Evolutionary conservation across 2,329 filamentous ascomycete genomes (phyloP).

Genomic region (Verticillium nonalfalfae): DNA sequence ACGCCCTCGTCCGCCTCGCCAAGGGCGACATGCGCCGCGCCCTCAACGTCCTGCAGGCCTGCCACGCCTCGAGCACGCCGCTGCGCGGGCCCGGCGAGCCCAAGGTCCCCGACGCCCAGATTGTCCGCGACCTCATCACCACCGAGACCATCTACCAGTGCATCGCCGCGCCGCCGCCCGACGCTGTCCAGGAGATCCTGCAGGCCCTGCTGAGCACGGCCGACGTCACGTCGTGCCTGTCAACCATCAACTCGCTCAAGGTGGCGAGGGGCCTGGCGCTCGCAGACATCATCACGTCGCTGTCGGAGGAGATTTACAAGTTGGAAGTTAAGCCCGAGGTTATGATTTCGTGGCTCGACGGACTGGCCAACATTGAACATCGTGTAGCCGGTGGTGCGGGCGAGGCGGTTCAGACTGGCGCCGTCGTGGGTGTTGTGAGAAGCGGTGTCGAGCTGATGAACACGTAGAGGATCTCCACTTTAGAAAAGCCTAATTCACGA

Average conservation of each 20-base stretch:
- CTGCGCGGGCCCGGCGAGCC: conserved; percentile 54
- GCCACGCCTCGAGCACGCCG: conserved; percentile 83
- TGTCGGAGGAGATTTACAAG: conserved; percentile 75
- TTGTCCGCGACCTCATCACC: conserved; percentile 72
- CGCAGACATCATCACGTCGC: conserved; percentile 84
- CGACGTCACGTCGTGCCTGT: conserved; percentile 85
- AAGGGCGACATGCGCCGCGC: conserved; percentile 96
- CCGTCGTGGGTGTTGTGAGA: conserved; percentile 81
- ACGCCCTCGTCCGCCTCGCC: conserved; percentile 78
- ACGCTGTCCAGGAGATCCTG: conserved; percentile 79
- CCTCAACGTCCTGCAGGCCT: conserved; percentile 92
- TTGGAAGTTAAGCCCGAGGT: conserved; percentile 82
- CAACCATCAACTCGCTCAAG: conserved; percentile 84
- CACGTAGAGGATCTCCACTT: conserved; percentile 10
- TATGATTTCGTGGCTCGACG: conserved; percentile 86
- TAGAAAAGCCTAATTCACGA: background rate
- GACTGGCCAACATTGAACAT: conserved; percentile 89
- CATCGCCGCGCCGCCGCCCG: conserved; percentile 89
- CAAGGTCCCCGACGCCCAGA: conserved; percentile 54
- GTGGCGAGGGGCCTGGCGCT: conserved; percentile 77
- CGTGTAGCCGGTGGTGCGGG: conserved; percentile 80
- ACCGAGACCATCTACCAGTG: conserved; percentile 96
- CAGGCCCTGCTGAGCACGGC: conserved; percentile 75
- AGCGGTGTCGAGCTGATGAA: conserved; percentile 71
- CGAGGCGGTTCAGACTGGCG: conserved; percentile 86